Conservation (phyloP, 768 basidiomycete genomes). For the Boletus bicolor region DNA sequence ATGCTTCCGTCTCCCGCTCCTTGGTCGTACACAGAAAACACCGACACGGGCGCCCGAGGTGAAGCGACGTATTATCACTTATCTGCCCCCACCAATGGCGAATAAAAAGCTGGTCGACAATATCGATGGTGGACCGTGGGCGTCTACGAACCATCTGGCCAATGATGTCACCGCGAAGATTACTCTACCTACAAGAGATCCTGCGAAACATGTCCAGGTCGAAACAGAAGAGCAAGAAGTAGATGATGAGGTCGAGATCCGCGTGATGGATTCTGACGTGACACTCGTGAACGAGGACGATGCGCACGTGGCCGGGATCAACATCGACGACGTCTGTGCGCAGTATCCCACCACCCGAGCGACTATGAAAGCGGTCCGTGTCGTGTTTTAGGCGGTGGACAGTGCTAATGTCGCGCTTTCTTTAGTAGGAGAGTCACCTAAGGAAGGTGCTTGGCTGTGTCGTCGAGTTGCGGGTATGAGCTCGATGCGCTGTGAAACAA, state of each 20-base stretch:
- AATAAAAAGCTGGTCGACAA: background rate
- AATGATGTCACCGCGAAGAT: background rate
- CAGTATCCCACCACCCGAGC: constrained; percentile 20
- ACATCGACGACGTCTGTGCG: constrained; percentile 18
- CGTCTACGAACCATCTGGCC: background rate
- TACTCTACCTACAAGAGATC: background rate
- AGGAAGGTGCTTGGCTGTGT: constrained; percentile 9
- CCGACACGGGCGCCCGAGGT: background rate
- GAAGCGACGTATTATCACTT: constrained; percentile 26
- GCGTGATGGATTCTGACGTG: constrained; percentile 23
- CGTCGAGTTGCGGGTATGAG: constrained; percentile 17
- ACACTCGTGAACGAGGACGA: constrained; percentile 30
- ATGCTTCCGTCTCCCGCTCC: constrained; percentile 20
- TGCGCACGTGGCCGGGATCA: constrained; percentile 3
- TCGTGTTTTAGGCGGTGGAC: too few species aligned
- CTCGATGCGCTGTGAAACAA: background rate
- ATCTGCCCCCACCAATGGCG: constrained; percentile 26
- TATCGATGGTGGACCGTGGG: background rate
- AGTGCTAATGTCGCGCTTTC: background rate
- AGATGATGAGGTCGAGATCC: background rate
- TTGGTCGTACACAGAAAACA: background rate
- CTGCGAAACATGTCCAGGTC: background rate
- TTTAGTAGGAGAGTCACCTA: constrained; percentile 14
- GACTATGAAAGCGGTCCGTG: constrained; percentile 26
- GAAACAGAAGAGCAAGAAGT: background rate